Evolutionary conservation across 305 asterid genomes (phyloP), one percentile per base, ranked within the genome.

Genomic region (Galium porrigens): DNA sequence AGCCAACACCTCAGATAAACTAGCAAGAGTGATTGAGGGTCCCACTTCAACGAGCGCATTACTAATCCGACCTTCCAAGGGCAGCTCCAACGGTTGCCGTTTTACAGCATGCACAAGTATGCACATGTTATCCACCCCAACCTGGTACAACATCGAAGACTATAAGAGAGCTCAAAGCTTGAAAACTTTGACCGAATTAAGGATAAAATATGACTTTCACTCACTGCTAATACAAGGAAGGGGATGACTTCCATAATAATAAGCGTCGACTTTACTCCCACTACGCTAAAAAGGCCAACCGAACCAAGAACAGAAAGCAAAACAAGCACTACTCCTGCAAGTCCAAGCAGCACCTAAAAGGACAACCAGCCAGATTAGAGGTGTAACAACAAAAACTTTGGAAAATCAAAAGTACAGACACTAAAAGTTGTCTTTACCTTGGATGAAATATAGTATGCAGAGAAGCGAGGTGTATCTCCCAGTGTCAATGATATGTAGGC

Each of bases 161-260:
- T 39, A 34, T 37, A 64, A 60, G 63, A 67, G 60, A 48, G 22
- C 4, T 44, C n/a, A 3, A 44, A 44, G 6, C 53, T n/a, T 48
- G n/a, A 44, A 44, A 44, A 12, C 5, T 48, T 48, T 17, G 8
- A 14, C 53, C 1, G 27, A 20, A 42, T 6, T 4, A 69, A 72
- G 63, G 65, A 70, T 54, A 37, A 18, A 36, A 68, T 7, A 54
- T 48, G 65, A 66, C 73, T 42, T 48, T 72, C 63, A 80, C 97
- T 86, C 81, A 94, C 99, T 0, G 99, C 99, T 73, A 94, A 82
- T 75, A 90, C 99, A 76, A 94, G 99, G 74, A 94, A 94, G 20
- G 99, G 99, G 76, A 94, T 90, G 85, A 94, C 99, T 94, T 94
- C 99, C 99, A 94, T 87, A 32, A 94, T 94, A 72, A 94, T 94